Percentiles rank a stretch among this genome's conserved stretches.
Evolutionary conservation across 176 grass and related monocot species (phyloP).

Genomic region (Coix lacrymajobi): DNA sequence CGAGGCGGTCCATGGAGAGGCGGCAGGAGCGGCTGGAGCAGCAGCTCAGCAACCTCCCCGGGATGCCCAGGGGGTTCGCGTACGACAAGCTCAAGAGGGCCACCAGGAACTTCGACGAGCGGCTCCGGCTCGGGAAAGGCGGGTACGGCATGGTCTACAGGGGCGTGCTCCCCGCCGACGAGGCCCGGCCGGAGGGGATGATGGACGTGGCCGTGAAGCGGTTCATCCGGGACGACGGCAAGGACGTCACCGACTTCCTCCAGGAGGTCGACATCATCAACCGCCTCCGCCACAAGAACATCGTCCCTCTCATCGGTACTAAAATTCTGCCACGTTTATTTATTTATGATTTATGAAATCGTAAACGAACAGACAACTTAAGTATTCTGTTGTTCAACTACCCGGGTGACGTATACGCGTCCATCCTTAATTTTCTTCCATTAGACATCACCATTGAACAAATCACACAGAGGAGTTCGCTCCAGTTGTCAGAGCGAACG

Average conservation of each 20-base stretch:
- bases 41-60: constrained; percentile 43
- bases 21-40: constrained; percentile 9
- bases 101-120: constrained; percentile 42
- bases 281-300: constrained; percentile 47
- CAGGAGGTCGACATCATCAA: constrained; percentile 59
- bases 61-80: constrained; percentile 39
- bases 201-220: constrained; percentile 50
- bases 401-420: not conserved
- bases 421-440: not conserved
- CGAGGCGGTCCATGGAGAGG: constrained; percentile 2
- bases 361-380: not conserved
- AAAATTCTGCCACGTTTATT: constrained; percentile 4
- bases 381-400: not conserved
- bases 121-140: constrained; percentile 27
- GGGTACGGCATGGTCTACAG: constrained; percentile 49
- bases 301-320: constrained; percentile 43
- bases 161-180: constrained; percentile 23
- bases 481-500: not conserved
- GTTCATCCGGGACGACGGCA: constrained; percentile 35
- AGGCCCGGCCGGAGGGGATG: not conserved
- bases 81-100: constrained; percentile 39
- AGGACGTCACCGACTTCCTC: constrained; percentile 40
- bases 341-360: too few species aligned
- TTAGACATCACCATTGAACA: not conserved
- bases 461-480: not conserved